A percentile compares a stretch with the other conserved stretches of the same genome.
phyloP scores from a whole-genome alignment of 305 asterid genomes.

The Fraxinus platypoda region DNA sequence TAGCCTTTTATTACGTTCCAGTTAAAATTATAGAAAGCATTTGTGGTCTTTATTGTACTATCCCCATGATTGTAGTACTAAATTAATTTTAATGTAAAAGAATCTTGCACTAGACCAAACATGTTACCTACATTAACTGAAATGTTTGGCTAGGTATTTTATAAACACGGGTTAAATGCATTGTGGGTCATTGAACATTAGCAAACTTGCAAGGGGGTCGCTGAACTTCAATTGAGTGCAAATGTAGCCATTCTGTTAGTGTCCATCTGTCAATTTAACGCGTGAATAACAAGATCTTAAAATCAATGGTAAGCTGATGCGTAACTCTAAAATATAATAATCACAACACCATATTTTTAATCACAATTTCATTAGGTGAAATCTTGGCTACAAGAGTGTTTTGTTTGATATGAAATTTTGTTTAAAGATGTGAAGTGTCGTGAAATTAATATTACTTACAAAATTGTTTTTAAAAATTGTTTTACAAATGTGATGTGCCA shows the following conservation, averaged over 20 bases:
- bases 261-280: not conserved
- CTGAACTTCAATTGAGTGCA: not conserved
- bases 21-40: not conserved
- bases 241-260: not conserved
- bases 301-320: not conserved
- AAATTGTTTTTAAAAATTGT: not conserved
- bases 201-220: not conserved
- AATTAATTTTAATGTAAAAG: not conserved
- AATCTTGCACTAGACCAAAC: not conserved
- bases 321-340: not conserved
- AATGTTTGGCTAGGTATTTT: not conserved
- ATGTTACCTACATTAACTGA: not conserved
- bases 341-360: not conserved
- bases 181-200: not conserved
- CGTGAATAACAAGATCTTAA: not conserved
- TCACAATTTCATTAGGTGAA: not conserved
- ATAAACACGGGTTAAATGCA: not conserved
- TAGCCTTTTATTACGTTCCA: conserved; percentile 5
- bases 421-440: not conserved
- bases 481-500: not conserved
- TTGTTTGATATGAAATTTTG: not conserved
- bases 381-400: not conserved
- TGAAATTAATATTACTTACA: not conserved
- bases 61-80: not conserved
- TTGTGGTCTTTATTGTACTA: not conserved